Percentiles rank a stretch among this genome's conserved stretches.
Evolutionary conservation across 2,329 filamentous ascomycete genomes (phyloP).

Genomic region (Zasmidium citrigriseum): DNA sequence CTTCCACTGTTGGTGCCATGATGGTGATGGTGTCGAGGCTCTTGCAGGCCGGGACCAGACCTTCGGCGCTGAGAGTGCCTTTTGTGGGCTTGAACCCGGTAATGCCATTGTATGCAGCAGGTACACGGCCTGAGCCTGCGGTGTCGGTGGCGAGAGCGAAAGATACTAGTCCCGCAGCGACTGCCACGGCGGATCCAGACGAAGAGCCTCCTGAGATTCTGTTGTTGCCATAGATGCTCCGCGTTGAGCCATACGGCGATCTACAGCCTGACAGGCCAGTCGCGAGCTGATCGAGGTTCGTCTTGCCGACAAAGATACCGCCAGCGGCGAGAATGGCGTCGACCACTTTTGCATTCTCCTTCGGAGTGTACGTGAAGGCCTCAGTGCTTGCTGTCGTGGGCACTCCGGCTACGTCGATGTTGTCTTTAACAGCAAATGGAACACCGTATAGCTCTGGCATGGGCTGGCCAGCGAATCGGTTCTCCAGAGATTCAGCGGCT

Average conservation of each 20-base stretch:
- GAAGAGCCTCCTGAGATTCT: constrained; percentile 60
- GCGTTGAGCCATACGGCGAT: constrained; percentile 58
- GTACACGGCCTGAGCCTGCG: constrained; percentile 56
- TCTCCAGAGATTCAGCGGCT: constrained; percentile 43
- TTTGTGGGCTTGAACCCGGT: constrained; percentile 54
- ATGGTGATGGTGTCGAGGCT: constrained; percentile 61
- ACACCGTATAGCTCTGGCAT: constrained; percentile 57
- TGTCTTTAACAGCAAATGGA: constrained; percentile 60
- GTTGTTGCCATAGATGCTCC: constrained; percentile 53
- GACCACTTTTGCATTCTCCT: constrained; percentile 53
- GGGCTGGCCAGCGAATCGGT: constrained; percentile 42
- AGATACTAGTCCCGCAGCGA: constrained; percentile 54
- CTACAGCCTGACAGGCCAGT: constrained; percentile 62
- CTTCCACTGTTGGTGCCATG: constrained; percentile 50
- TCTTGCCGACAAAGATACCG: constrained; percentile 61
- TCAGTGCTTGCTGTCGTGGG: constrained; percentile 56
- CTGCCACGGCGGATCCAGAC: constrained; percentile 57
- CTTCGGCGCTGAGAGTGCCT: constrained; percentile 52
- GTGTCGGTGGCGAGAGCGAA: constrained; percentile 61
- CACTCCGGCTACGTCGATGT: constrained; percentile 54
- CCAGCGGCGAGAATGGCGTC: constrained; percentile 52
- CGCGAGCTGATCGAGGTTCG: constrained; percentile 64
- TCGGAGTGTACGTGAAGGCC: constrained; percentile 50
- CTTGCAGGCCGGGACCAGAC: constrained; percentile 58
- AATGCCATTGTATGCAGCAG: constrained; percentile 56